phyloP scores from a whole-genome alignment of 805 yeast species.

The Maudiozyma saulgeensis region DNA sequence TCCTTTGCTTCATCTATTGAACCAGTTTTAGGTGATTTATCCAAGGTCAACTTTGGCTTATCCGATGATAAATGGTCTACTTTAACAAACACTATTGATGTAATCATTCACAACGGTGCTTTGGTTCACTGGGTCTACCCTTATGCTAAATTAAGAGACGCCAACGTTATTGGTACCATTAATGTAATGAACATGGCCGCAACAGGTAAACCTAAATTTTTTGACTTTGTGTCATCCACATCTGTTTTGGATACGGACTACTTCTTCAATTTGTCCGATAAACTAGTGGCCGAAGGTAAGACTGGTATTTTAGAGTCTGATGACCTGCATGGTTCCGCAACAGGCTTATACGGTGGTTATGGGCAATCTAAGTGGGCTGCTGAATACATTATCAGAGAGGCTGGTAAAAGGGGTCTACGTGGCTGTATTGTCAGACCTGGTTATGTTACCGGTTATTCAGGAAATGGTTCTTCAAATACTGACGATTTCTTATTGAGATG shows the following conservation, averaged over 20 bases:
- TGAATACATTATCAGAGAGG: constrained; percentile 77
- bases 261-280: constrained; percentile 69
- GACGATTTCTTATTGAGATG: constrained; percentile 93
- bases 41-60: constrained; percentile 65
- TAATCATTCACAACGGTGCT: constrained; percentile 93
- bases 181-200: constrained; percentile 69
- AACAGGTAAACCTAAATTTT: constrained; percentile 66
- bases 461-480: constrained; percentile 84
- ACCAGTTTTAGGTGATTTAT: constrained; percentile 76
- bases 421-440: constrained; percentile 95
- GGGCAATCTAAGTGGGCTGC: constrained; percentile 99
- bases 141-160: constrained; percentile 78
- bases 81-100: constrained; percentile 58
- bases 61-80: constrained; percentile 44
- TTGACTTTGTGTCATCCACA: constrained; percentile 91
- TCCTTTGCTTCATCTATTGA: constrained; percentile 47
- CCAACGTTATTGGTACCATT: constrained; percentile 83
- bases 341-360: constrained; percentile 83
- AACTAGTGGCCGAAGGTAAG: constrained; percentile 50
- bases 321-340: constrained; percentile 68
- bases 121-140: constrained; percentile 98
- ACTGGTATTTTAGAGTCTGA: constrained; percentile 77
- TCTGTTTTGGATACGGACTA: constrained; percentile 83
- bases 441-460: constrained; percentile 79
- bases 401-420: constrained; percentile 77